A percentile compares a stretch with the other conserved stretches of the same genome.
Conservation (phyloP, 768 basidiomycete species). For the Leccinum longicurvipes region DNA sequence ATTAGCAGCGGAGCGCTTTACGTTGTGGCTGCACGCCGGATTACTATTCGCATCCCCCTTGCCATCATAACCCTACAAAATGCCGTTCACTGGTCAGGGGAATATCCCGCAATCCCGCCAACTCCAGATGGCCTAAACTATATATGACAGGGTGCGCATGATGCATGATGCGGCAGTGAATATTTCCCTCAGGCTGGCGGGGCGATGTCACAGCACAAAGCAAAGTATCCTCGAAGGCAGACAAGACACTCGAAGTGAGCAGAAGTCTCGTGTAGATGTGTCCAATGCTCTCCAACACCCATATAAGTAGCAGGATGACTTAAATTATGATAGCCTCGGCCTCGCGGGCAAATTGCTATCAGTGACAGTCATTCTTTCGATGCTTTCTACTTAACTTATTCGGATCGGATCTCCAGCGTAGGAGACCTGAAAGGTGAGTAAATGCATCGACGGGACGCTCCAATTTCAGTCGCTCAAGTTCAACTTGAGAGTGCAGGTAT, state of each 20-base stretch:
- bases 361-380: neutral
- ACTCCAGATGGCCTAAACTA: neutral
- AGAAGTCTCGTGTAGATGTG: neutral
- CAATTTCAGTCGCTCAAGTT: neutral
- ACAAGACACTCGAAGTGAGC: neutral
- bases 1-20: neutral
- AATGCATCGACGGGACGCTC: neutral
- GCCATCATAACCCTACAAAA: neutral
- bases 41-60: neutral
- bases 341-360: neutral
- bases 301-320: neutral
- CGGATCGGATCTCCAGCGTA: constrained; percentile 5
- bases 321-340: neutral
- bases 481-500: neutral
- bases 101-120: neutral
- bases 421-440: neutral
- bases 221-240: neutral
- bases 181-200: neutral
- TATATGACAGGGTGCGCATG: no score
- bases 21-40: neutral
- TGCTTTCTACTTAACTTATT: neutral
- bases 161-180: no score
- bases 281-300: neutral
- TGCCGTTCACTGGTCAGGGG: neutral
- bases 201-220: neutral